Evolutionary conservation across 2,329 filamentous ascomycete genomes (phyloP).

Genomic region (Zasmidium angulare): DNA sequence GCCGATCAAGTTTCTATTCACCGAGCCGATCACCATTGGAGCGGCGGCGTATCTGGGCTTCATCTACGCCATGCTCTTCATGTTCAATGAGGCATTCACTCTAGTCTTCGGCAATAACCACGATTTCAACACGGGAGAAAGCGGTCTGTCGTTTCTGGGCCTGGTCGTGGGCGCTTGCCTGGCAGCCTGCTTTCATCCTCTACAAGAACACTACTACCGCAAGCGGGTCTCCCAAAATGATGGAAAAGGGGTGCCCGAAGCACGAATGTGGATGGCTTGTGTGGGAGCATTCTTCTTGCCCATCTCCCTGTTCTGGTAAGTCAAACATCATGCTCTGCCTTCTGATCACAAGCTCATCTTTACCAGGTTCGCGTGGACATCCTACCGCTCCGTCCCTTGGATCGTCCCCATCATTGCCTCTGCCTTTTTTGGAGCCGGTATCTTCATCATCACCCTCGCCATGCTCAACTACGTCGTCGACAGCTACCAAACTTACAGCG

Average conservation of each 20-base stretch:
- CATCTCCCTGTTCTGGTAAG: slow-evolving; percentile 25
- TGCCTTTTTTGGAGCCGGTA: slow-evolving; percentile 49
- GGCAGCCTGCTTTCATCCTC: slow-evolving; percentile 43
- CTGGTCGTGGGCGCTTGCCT: slow-evolving; percentile 25
- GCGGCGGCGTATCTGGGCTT: slow-evolving; percentile 51
- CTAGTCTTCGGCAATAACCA: slow-evolving; percentile 48
- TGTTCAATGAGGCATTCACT: slow-evolving; percentile 52
- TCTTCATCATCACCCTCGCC: slow-evolving; percentile 52
- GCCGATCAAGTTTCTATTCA: slow-evolving; percentile 49
- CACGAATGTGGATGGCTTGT: slow-evolving; percentile 27
- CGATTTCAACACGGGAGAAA: slow-evolving; percentile 32
- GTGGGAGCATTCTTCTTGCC: slow-evolving; percentile 24
- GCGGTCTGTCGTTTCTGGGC: slow-evolving; percentile 27
- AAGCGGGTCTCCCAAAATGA: slow-evolving; percentile 20
- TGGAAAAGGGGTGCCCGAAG: slow-evolving; percentile 32
- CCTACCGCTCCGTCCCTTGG: slow-evolving; percentile 24
- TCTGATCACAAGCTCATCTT: too few relatives aligned
- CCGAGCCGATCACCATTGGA: slow-evolving; percentile 50
- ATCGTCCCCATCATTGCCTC: slow-evolving; percentile 50
- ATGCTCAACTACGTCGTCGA: slow-evolving; percentile 52
- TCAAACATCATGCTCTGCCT: background rate
- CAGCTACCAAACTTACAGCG: slow-evolving; percentile 46
- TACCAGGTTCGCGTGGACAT: slow-evolving; percentile 35
- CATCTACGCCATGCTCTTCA: slow-evolving; percentile 50
- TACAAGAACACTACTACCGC: slow-evolving; percentile 46